phyloP scores from a whole-genome alignment of 192 early-diverging fungal genomes.

The Rhizoclosmatium sp. region DNA sequence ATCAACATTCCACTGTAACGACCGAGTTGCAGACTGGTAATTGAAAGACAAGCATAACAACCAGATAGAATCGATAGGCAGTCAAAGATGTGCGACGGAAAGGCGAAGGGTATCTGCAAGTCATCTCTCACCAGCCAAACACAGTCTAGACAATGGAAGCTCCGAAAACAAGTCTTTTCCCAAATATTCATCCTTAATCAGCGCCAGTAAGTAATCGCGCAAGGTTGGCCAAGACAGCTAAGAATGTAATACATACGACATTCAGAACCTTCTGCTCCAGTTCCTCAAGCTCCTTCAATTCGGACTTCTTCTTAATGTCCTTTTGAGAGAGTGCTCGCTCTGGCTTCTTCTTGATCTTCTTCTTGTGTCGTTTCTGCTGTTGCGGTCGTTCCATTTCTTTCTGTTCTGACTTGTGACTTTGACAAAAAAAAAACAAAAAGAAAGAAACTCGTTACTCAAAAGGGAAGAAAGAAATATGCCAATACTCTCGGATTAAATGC shows the following conservation, averaged over 20 bases:
- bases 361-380: slow-evolving; percentile 1
- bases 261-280: slow-evolving; percentile 12
- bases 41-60: too few species aligned
- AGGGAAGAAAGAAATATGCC: neutral
- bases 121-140: slow-evolving; percentile 15
- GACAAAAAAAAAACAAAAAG: slow-evolving; percentile 5
- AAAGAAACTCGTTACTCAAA: neutral
- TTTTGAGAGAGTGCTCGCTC: slow-evolving; percentile 19
- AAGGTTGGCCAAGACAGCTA: neutral
- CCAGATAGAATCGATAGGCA: too few species aligned
- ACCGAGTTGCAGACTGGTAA: too few species aligned
- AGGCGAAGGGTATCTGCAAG: neutral
- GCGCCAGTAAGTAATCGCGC: too few species aligned
- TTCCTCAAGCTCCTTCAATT: slow-evolving; percentile 29
- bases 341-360: slow-evolving; percentile 24
- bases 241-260: neutral
- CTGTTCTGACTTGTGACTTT: neutral
- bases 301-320: slow-evolving; percentile 28
- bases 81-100: too few species aligned
- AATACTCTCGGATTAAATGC: too few species aligned
- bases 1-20: too few species aligned
- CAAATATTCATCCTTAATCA: slow-evolving; percentile 13
- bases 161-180: slow-evolving; percentile 31
- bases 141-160: slow-evolving; percentile 19
- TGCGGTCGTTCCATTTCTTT: neutral